Conservation (phyloP, 257 asterid genomes). For the Penstemon barbatus region DNA sequence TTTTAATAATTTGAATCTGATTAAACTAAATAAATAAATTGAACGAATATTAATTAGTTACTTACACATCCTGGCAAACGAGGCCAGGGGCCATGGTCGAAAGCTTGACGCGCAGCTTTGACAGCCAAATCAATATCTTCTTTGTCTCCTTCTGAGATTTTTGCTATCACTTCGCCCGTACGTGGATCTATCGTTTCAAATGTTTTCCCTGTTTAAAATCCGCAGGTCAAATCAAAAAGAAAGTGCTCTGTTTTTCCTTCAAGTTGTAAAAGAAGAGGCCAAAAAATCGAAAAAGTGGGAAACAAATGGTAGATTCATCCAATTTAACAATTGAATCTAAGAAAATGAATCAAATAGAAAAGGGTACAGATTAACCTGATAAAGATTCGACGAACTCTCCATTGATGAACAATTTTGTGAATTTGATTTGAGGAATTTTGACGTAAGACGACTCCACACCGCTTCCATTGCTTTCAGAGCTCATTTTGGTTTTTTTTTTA, state of each 20-base stretch:
- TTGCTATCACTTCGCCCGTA: conserved; percentile 44
- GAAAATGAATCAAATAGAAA: not conserved
- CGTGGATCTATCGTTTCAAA: conserved; percentile 59
- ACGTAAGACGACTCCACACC: conserved; percentile 18
- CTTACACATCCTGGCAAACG: conserved; percentile 52
- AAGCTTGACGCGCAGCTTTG: conserved; percentile 62
- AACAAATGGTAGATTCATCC: not conserved
- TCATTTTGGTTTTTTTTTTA: conserved; percentile 21
- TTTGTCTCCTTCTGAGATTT: conserved; percentile 50
- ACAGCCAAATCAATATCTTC: conserved; percentile 63
- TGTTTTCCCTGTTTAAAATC: conserved; percentile 38
- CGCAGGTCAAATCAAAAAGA: too few relatives aligned
- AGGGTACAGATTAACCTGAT: conserved; percentile 44
- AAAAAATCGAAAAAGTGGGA: not conserved
- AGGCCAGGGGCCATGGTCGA: conserved; percentile 67
- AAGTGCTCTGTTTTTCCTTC: too few relatives aligned
- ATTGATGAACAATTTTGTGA: conserved; percentile 67
- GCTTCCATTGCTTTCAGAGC: conserved; percentile 27
- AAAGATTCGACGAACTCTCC: conserved; percentile 59
- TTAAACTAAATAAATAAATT: not conserved
- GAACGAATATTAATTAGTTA: not conserved
- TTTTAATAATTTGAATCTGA: not conserved
- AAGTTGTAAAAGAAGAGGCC: too few relatives aligned
- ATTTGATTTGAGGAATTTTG: conserved; percentile 50
- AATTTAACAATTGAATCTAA: not conserved